Conservation (phyloP, 345 rosid species). For the Hibiscus syriacus region DNA sequence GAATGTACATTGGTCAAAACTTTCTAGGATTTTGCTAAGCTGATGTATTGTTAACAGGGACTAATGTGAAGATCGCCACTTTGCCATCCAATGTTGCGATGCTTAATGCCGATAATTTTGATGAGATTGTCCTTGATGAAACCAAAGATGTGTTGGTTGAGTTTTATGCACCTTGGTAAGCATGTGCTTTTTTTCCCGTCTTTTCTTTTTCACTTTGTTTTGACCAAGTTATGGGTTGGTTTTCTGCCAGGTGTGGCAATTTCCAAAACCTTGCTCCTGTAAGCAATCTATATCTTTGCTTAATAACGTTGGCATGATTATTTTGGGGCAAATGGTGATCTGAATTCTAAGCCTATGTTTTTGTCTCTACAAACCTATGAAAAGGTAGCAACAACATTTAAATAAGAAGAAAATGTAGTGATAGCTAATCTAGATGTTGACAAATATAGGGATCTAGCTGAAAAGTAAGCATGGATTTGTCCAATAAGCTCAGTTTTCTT, state of each 20-base stretch:
- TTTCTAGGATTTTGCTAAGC: background rate
- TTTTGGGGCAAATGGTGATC: background rate
- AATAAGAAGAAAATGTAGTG: constrained; percentile 67
- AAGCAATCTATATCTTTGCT: constrained; percentile 24
- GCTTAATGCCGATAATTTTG: constrained; percentile 66
- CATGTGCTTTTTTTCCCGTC: background rate
- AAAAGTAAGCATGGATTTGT: constrained; percentile 48
- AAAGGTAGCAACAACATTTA: constrained; percentile 81
- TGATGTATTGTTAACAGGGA: constrained; percentile 42
- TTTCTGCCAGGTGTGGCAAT: constrained; percentile 85
- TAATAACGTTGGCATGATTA: background rate
- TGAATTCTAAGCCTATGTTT: background rate
- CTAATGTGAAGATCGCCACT: constrained; percentile 80
- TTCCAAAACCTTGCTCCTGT: constrained; percentile 97
- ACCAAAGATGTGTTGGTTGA: constrained; percentile 92
- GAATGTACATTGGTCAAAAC: background rate
- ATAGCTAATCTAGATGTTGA: constrained; percentile 95
- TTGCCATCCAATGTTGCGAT: constrained; percentile 66
- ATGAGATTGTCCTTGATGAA: constrained; percentile 74
- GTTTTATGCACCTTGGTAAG: constrained; percentile 97
- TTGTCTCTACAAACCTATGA: constrained; percentile 57
- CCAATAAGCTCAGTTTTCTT: background rate
- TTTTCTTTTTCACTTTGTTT: background rate
- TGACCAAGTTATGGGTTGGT: constrained; percentile 14
- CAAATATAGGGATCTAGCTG: constrained; percentile 64